Conservation (phyloP, 1,139 yeast species). For the Debaryomycetaceae sp. region DNA sequence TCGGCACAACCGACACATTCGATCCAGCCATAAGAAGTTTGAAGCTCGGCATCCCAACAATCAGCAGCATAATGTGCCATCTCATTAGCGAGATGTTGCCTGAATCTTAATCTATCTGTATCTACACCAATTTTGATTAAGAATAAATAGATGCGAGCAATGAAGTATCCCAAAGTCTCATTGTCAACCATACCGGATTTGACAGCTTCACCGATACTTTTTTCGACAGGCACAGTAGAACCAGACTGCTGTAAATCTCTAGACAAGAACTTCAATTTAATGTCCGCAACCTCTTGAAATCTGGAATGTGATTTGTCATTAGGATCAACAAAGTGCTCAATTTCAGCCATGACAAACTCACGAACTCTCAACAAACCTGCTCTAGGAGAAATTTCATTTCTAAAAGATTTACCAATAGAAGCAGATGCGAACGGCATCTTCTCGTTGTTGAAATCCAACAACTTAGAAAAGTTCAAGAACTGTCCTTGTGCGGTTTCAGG, state of each 20-base stretch:
- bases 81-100: slow-evolving; percentile 98
- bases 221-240: slow-evolving; percentile 59
- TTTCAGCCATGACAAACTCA: slow-evolving; percentile 98
- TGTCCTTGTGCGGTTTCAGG: slow-evolving; percentile 99
- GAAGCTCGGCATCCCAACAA: slow-evolving; percentile 99
- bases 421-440: slow-evolving; percentile 99
- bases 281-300: slow-evolving; percentile 71
- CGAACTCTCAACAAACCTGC: slow-evolving; percentile 97
- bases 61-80: slow-evolving; percentile 99
- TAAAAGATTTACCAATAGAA: slow-evolving; percentile 95
- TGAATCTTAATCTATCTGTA: slow-evolving; percentile 78
- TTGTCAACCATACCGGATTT: slow-evolving; percentile 85
- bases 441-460: slow-evolving; percentile 91
- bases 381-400: slow-evolving; percentile 98
- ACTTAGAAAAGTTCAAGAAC: slow-evolving; percentile 89
- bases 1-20: slow-evolving; percentile 99
- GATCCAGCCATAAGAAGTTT: slow-evolving; percentile 97
- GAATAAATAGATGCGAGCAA: slow-evolving; percentile 87
- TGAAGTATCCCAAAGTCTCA: slow-evolving; percentile 93
- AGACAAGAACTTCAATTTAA: slow-evolving; percentile 75
- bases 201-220: slow-evolving; percentile 89
- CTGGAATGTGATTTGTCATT: slow-evolving; percentile 76
- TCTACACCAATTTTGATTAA: slow-evolving; percentile 89
- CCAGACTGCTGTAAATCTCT: slow-evolving; percentile 87
- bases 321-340: slow-evolving; percentile 98